A percentile compares a stretch with the other conserved stretches of the same genome.
phyloP scores from a whole-genome alignment of 2,329 filamentous ascomycete genomes.

The Leptographium radiaticola region DNA sequence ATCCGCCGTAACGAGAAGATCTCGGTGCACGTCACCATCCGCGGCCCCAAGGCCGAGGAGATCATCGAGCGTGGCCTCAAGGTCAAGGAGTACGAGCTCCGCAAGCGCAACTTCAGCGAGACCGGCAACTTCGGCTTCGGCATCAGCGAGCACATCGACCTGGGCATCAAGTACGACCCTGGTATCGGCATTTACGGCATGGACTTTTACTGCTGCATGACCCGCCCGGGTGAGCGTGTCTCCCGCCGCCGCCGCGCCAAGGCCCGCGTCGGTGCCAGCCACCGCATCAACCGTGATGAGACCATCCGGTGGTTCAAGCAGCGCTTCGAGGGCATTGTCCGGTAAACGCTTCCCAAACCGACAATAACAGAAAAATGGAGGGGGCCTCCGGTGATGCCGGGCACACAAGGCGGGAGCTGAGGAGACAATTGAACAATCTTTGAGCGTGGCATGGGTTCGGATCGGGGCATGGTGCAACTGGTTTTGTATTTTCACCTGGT shows the following conservation, averaged over 20 bases:
- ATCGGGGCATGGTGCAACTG: constrained; percentile 27
- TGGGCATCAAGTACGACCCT: constrained; percentile 99
- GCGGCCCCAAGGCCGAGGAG: constrained; percentile 93
- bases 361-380: not conserved
- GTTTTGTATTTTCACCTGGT: constrained; percentile 14
- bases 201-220: constrained; percentile 99
- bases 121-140: constrained; percentile 99
- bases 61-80: constrained; percentile 99
- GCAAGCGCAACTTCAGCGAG: constrained; percentile 99
- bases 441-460: constrained; percentile 12
- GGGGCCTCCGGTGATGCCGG: not conserved
- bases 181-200: constrained; percentile 98
- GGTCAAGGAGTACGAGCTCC: constrained; percentile 99
- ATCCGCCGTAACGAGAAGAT: constrained; percentile 99
- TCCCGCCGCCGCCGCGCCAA: constrained; percentile 86
- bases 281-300: constrained; percentile 90
- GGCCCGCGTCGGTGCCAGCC: constrained; percentile 70
- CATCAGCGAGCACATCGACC: constrained; percentile 99
- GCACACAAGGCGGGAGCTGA: not conserved
- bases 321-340: constrained; percentile 96
- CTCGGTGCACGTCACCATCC: constrained; percentile 97
- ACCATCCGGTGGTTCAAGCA: constrained; percentile 90
- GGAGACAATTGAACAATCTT: not conserved
- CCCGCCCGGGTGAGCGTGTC: constrained; percentile 95
- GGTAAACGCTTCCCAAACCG: constrained; percentile 47